Conservation (phyloP, 2,329 filamentous ascomycete species). For the Arthroderma sp. region DNA sequence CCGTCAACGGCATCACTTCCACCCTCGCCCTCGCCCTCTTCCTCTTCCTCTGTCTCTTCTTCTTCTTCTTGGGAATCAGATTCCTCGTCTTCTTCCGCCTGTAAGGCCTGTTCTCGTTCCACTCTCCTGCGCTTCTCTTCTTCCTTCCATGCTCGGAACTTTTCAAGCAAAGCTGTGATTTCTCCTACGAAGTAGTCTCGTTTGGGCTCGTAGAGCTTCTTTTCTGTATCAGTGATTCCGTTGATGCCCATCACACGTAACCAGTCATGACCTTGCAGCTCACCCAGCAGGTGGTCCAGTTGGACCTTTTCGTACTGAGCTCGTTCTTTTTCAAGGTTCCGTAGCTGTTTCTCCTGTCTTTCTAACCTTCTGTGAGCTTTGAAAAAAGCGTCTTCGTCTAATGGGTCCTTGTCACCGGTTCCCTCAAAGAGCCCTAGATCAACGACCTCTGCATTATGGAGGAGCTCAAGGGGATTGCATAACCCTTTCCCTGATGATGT, state of each 20-base stretch:
- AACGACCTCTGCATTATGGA: constrained; percentile 32
- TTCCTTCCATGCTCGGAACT: constrained; percentile 77
- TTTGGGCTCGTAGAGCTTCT: constrained; percentile 76
- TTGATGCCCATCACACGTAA: constrained; percentile 81
- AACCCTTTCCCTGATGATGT: neutral
- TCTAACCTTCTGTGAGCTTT: constrained; percentile 50
- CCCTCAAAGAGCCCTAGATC: constrained; percentile 30
- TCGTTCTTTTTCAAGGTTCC: constrained; percentile 55
- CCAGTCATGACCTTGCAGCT: constrained; percentile 86
- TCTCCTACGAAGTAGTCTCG: constrained; percentile 74
- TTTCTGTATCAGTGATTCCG: constrained; percentile 70
- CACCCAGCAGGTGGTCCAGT: constrained; percentile 59
- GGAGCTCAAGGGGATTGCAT: constrained; percentile 26
- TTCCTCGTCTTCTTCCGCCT: constrained; percentile 43
- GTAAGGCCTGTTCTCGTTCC: constrained; percentile 56
- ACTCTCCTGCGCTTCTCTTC: constrained; percentile 75
- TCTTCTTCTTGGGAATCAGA: constrained; percentile 19
- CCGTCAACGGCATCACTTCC: constrained; percentile 6
- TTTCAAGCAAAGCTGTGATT: constrained; percentile 68
- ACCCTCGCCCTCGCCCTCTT: constrained; percentile 9
- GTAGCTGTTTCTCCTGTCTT: constrained; percentile 54
- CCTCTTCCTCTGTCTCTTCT: constrained; percentile 14
- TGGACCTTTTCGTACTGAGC: constrained; percentile 56
- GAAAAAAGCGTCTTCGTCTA: constrained; percentile 45
- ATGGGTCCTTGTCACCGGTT: constrained; percentile 37